Conservation (phyloP, 2,329 filamentous ascomycete species). For the Cercospora sp. region DNA sequence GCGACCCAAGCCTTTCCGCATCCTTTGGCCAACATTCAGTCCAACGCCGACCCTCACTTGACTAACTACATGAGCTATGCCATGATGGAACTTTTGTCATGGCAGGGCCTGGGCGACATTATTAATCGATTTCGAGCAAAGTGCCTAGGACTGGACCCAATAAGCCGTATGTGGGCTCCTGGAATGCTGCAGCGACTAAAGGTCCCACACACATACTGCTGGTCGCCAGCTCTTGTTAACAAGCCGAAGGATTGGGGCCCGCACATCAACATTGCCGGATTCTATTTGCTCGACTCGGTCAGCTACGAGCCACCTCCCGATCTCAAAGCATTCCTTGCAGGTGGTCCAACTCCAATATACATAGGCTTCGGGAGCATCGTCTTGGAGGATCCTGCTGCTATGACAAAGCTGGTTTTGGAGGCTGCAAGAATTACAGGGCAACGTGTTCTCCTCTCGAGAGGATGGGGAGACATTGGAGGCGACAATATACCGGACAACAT, state of each 20-base stretch:
- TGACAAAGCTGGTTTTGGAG: constrained; percentile 72
- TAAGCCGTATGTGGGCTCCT: constrained; percentile 81
- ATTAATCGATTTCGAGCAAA: constrained; percentile 84
- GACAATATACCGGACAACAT: constrained; percentile 45
- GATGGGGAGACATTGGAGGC: constrained; percentile 54
- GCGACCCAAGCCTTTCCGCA: constrained; percentile 84
- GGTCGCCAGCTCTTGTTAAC: constrained; percentile 76
- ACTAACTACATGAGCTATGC: constrained; percentile 83
- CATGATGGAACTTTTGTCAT: constrained; percentile 86
- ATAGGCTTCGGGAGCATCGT: constrained; percentile 85
- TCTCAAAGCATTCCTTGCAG: constrained; percentile 65
- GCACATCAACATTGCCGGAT: constrained; percentile 72
- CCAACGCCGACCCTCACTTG: constrained; percentile 72
- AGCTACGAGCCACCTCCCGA: constrained; percentile 67
- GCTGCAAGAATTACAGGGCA: constrained; percentile 59
- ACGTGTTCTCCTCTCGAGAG: constrained; percentile 57
- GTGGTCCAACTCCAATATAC: constrained; percentile 72
- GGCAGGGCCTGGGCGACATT: constrained; percentile 87
- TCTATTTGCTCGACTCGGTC: constrained; percentile 71
- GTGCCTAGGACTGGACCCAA: constrained; percentile 70
- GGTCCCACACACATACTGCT: constrained; percentile 88
- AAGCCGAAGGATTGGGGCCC: constrained; percentile 75
- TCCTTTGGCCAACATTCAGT: constrained; percentile 78
- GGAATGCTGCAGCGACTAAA: constrained; percentile 73
- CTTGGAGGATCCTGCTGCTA: constrained; percentile 69